Conservation (phyloP, 1,139 yeast species). For the Magnusiomyces paraingens region DNA sequence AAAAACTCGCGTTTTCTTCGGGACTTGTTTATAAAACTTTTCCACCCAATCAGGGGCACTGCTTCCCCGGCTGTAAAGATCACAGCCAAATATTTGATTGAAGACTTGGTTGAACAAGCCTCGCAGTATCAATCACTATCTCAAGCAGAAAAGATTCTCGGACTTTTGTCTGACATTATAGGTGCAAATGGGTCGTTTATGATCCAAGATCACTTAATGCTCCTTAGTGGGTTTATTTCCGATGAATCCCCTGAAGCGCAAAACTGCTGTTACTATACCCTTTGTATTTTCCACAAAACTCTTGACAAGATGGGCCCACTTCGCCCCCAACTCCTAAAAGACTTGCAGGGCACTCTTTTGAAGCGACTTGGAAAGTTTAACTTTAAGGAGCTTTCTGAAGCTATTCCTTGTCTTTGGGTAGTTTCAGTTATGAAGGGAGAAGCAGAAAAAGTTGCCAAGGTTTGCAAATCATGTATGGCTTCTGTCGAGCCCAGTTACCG, state of each 20-base stretch:
- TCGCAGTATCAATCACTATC: conserved; percentile 16
- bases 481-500: conserved; percentile 41
- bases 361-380: conserved; percentile 52
- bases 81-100: conserved; percentile 16
- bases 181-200: conserved; percentile 46
- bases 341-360: conserved; percentile 48
- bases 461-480: conserved; percentile 52
- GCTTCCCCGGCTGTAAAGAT: conserved; percentile 19
- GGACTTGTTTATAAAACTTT: conserved; percentile 15
- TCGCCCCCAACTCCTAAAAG: conserved; percentile 45
- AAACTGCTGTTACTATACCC: conserved; percentile 38
- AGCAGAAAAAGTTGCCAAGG: conserved; percentile 47
- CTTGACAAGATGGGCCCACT: conserved; percentile 42
- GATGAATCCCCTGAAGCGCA: conserved; percentile 39
- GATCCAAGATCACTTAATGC: conserved; percentile 56
- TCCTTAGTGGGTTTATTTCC: conserved; percentile 53
- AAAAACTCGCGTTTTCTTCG: conserved; percentile 11
- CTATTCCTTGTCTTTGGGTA: conserved; percentile 60
- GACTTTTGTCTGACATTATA: conserved; percentile 48
- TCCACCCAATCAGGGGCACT: conserved; percentile 18
- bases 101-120: conserved; percentile 24
- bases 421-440: conserved; percentile 44
- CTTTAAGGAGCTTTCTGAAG: conserved; percentile 55
- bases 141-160: conserved; percentile 37
- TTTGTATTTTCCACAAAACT: conserved; percentile 48